Base-by-base conservation (phyloP, 345 rosid genomes). In the Camelina neglecta region DNA sequence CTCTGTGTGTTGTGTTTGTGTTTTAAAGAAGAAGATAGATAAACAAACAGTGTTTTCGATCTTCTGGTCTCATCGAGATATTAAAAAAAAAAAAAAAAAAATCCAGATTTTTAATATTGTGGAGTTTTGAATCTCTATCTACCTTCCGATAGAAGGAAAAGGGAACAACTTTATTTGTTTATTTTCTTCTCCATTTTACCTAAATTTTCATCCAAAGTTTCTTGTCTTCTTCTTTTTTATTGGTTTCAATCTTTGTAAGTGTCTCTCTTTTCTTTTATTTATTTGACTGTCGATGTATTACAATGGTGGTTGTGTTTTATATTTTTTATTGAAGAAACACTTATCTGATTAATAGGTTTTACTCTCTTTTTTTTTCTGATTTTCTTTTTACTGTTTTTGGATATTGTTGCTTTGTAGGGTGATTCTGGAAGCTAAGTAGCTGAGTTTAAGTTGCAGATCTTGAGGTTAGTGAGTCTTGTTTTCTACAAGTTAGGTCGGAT, bases 401-500 rank as follows among this genome's bases (percentile, higher is more conserved):
- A 41, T 59, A 69, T 68, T 42, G 33, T 44, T 50, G 57, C 16
- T 73, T 65, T 79, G 69, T 74, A 75, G 83, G 77, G 75, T 73
- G 61, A 69, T 81, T 79, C 2, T 79, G 54, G 49, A 72, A 66
- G 77, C 59, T 50, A 54, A 26, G 49, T 44, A 38, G 20, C 33
- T 62, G 71, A n/a, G 62, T 59, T 75, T 36, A 61, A 57, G 23
- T 70, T 54, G 20, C 80, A 69, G 86, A 86, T 85, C 88, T 82
- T 83, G 75, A 75, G 75, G 86, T 77, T 42, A 81, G 82, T 67
- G 77, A 4, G 55, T 49, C 9, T 36, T 63, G 55, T 82, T 35
- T 29, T 75, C 45, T 45, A 21, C n/a, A 13, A 18, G 51, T 11
- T 60, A 13, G 49, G 11, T 61, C 56, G 18, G 42, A 55, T 69